Evolutionary conservation across 176 grass and related monocot genomes (phyloP).

Genomic region (Carex scoparia): DNA sequence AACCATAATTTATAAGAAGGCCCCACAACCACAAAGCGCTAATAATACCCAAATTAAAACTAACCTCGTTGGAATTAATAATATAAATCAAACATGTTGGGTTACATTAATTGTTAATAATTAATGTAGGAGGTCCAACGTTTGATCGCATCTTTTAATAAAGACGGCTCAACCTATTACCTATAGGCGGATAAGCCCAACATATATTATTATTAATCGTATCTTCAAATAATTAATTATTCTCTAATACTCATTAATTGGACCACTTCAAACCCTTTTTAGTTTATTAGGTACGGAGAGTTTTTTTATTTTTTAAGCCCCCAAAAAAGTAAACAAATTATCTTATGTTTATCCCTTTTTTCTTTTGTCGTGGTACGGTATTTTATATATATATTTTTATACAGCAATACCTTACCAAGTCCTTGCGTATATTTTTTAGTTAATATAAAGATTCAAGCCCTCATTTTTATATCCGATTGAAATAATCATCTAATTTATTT

Average conservation of each 20-base stretch:
- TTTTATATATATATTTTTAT: not conserved
- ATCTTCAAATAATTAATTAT: constrained; percentile 22
- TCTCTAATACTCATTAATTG: not conserved
- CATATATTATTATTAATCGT: not conserved
- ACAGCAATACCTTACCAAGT: not conserved
- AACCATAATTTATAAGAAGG: not conserved
- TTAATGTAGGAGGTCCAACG: constrained; percentile 7
- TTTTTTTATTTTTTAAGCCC: not conserved
- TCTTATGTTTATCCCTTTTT: not conserved
- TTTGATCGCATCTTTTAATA: constrained; percentile 19
- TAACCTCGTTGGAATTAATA: not conserved
- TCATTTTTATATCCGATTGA: not conserved
- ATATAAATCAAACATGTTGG: not conserved
- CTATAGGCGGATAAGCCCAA: constrained; percentile 11
- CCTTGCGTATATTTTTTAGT: not conserved
- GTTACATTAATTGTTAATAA: constrained; percentile 4
- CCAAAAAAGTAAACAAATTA: not conserved
- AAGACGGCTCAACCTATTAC: not conserved
- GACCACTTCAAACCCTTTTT: not conserved
- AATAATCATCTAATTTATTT: not conserved
- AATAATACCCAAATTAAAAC: constrained; percentile 4
- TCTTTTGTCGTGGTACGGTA: not conserved
- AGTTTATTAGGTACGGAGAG: not conserved
- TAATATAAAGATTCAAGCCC: not conserved
- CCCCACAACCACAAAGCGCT: not conserved